Base-by-base conservation (phyloP, 805 yeast species). In the Wickerhamiella vanderwaltii region DNA sequence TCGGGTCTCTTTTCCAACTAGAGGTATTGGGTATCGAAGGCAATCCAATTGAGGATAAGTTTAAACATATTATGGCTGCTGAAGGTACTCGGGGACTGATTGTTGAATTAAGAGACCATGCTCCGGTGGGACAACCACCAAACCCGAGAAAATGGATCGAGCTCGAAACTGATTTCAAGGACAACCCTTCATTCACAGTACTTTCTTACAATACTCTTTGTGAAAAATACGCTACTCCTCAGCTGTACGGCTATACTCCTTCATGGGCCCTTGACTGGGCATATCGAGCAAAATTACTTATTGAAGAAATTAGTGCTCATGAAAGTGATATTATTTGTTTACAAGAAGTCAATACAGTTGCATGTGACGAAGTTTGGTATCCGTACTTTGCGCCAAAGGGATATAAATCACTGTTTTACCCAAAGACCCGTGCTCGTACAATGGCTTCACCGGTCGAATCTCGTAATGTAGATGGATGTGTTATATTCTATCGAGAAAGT, bases 221-320 rank as follows among this genome's bases (percentile, higher is more conserved):
- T 61, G 97, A 88, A 58, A 91, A 82, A 59, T 88, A 88, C 64
- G 96, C 97, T 2, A 85, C 95, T 3, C 72, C 91, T 16, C 80
- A 77, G 58, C 71, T 88, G 79, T 91, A 84, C 61, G 88, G 82
- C 54, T 88, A 83, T 58, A 86, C 97, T 1, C 97, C 97, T 17
- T 75, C 94, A 1, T 91, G 98, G 97, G 99, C 97, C 2, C 70
- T 91, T 48, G 75, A 77, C 41, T 88, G 97, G 97, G 81, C 81
- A 9, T 86, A 79, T 62, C 79, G 99, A 61, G 74, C 80, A 55
- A 78, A 81, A 46, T 66, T 74, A 30, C 68, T 91, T 48, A 75
- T 77, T 43, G 75, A 79, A 47, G 94, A 91, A 59, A 69, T 91
- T 12, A 54, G 77, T 33, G 66, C 68, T 9, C 71, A 66, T 49